These are phyloP conservation scores for Lichenothelia convexa DNA, from an alignment of 495 filamentous ascomycete species.

Conservation along the genomic window DNA sequence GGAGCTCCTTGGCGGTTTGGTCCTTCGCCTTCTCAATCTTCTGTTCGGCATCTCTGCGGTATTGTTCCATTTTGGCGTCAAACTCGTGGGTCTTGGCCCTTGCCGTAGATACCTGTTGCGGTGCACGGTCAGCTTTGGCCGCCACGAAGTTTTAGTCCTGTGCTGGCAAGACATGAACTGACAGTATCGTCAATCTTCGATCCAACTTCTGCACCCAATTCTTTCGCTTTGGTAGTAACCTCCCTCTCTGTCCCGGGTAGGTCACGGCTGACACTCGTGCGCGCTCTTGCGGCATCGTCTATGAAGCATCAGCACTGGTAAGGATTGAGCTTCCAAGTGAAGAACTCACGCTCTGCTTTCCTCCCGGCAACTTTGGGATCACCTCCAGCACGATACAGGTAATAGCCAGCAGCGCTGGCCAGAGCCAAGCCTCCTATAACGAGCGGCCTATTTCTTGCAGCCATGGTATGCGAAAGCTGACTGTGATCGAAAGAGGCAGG, in stretches of 20 bases:
- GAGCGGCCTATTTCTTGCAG: too few species aligned
- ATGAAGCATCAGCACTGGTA: too few species aligned
- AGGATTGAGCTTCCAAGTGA: too few species aligned
- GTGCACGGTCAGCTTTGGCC: background rate
- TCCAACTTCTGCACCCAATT: slow-evolving; percentile 31
- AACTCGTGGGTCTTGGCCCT: slow-evolving; percentile 30
- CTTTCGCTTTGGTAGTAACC: slow-evolving; percentile 33
- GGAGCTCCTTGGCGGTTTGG: slow-evolving; percentile 15
- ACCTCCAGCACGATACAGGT: slow-evolving; percentile 78
- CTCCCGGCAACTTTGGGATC: slow-evolving; percentile 64
- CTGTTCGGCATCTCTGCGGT: slow-evolving; percentile 39
- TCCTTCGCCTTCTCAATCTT: slow-evolving; percentile 40
- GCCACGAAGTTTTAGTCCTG: background rate
- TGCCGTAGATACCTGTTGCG: slow-evolving; percentile 23
- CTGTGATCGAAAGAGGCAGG: too few species aligned
- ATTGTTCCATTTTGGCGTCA: slow-evolving; percentile 39
- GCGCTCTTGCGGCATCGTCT: slow-evolving; percentile 48
- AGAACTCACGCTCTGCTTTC: slow-evolving; percentile 52
- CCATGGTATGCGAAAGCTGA: too few species aligned
- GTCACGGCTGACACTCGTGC: slow-evolving; percentile 45
- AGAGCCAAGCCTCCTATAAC: slow-evolving; percentile 45
- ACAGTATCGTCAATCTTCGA: slow-evolving; percentile 38
- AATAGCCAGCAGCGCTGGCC: slow-evolving; percentile 63
- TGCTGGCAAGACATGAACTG: slow-evolving; percentile 11
- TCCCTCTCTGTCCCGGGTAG: slow-evolving; percentile 31